Evolutionary conservation across 352 stramenopile species (phyloP).

Genomic region (Phytophthora pseudosyringae): DNA sequence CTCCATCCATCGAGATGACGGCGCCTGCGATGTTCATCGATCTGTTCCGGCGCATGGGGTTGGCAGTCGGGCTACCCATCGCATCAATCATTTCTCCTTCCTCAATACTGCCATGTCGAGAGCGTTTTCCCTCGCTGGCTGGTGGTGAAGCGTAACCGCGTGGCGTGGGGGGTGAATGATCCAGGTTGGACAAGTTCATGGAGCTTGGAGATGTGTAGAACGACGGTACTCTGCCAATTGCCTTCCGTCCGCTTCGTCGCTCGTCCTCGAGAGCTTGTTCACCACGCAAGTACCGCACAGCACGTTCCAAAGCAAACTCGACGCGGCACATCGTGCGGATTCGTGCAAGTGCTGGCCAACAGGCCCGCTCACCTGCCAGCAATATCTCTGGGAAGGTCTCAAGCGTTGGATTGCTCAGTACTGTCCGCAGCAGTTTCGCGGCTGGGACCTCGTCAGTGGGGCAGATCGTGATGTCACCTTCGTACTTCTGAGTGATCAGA

Average conservation of each 20-base stretch:
- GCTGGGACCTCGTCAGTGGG: constrained; percentile 92
- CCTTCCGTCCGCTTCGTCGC: constrained; percentile 68
- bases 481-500: constrained; percentile 94
- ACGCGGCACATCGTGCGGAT: constrained; percentile 97
- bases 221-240: constrained; percentile 80
- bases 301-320: constrained; percentile 96
- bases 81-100: constrained; percentile 32
- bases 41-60: constrained; percentile 67
- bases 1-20: constrained; percentile 82
- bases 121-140: constrained; percentile 21
- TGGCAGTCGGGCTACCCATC: constrained; percentile 21
- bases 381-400: constrained; percentile 75
- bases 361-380: constrained; percentile 91
- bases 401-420: constrained; percentile 82
- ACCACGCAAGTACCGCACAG: constrained; percentile 79
- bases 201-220: constrained; percentile 90
- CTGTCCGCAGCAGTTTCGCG: constrained; percentile 74
- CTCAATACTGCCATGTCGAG: constrained; percentile 35
- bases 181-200: constrained; percentile 83
- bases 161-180: constrained; percentile 45
- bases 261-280: constrained; percentile 87
- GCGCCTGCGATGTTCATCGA: constrained; percentile 84
- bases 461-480: constrained; percentile 98
- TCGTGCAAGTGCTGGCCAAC: constrained; percentile 93
- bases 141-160: constrained; percentile 12